Evolutionary conservation across 345 rosid species (phyloP), one percentile per base, ranked within the genome.

Genomic region (Citrus hindsii): DNA sequence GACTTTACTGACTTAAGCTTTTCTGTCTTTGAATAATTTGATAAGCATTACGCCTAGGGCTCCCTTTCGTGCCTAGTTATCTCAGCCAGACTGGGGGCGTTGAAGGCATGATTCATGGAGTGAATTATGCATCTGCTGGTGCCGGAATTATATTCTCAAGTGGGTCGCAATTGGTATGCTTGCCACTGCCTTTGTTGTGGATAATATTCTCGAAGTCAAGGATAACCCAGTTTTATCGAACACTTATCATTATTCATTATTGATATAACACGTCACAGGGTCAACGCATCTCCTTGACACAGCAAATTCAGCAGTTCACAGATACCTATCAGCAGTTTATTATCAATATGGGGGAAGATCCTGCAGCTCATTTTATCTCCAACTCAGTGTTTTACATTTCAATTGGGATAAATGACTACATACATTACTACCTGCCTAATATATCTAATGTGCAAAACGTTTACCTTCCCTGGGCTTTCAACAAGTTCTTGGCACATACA

Each of bases 61-160:
- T 95, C 62, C 98, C 98, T 2, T 89, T 92, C 33, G 92, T 90
- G 56, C 97, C 98, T 22, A 92, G 92, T 84, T 95, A 95, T 86
- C 97, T 95, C 59, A 93, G 97, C 33, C 96, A 90, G 70, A 73
- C n/a, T 48, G 97, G 94, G 71, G 73, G 75, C 69, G 81, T 87
- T 59, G 85, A 86, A 65, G 88, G 83, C 55, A 90, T 93, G 95
- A 84, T 89, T 80, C 92, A 82, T 59, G 98, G 98, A 64, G 93
- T 93, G 42, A 95, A 93, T 77, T 93, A 88, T 70, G 98, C 98
- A 58, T 93, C 95, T 56, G 97, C 98, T 22, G 95, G 88, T 56
- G 97, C 98, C 53, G 98, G 97, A 67, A 87, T 95, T 76, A 93
- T 95, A 75, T 92, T 89, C 82, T 84, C 92, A 9, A 95, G 94